Evolutionary conservation across 1,284 basidiomycete genomes (phyloP), one percentile per base, ranked within the genome.

Genomic region (Xanthoconium separans): DNA sequence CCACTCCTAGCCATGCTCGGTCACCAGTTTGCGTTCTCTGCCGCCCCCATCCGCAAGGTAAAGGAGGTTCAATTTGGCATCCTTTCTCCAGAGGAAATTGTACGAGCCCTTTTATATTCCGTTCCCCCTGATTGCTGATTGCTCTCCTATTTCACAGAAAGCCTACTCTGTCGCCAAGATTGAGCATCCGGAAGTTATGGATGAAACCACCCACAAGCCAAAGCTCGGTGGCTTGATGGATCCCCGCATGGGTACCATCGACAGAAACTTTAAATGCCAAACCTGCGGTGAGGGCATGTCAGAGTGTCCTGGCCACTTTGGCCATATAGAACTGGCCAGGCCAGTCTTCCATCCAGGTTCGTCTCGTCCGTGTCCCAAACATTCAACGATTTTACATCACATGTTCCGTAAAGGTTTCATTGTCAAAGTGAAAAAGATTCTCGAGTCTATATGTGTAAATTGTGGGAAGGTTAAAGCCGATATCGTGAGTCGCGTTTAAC

Each of bases 31-130:
- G 89, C 95, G 61, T 91, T 87, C 73, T 98, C 95, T 42, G 88
- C 91, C 69, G 95, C 95, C 55, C 95, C 95, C 39, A 83, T 95
- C 74, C 87, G 90, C 74, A 91, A 91, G 75, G 93, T 98, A 65
- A 91, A 89, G 78, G 95, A 98, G 78, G 96, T 99, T 58, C 97
- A 99, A 75, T 99, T 99, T 78, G 96, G 97, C 69, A 95, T 99
- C 64, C 85, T 99, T 69, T 97, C 95, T 50, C 97, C 97, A n/a
- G 97, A 99, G 77, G 97, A 99, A 81, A 99, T 99, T 71, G 93
- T 96, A 71, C 71, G 92, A 86, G 6, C 53, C 54, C n/a, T 53
- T 37, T 44, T 18, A 55, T 43, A 45, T 58, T 61, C 53, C 27
- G 27, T 47, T 37, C 43, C 45, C 34, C 50, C 55, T 34, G 59